Percentiles rank a stretch among this genome's conserved stretches.
phyloP scores from a whole-genome alignment of 2,329 filamentous ascomycete species.

The Phoma sp. region DNA sequence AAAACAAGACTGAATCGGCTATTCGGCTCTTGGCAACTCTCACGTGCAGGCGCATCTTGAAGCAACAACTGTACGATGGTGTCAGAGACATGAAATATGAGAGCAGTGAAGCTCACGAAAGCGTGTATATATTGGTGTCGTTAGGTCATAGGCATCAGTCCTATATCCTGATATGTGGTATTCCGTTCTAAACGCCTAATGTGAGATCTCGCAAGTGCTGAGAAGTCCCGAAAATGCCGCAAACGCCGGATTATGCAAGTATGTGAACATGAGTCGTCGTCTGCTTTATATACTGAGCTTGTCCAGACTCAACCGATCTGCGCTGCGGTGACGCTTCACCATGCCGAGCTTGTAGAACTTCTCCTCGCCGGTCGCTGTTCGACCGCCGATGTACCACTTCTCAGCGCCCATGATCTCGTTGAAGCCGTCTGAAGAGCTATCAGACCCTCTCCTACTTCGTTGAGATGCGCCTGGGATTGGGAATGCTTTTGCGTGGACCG shows the following conservation, averaged over 20 bases:
- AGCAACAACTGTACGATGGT: background rate
- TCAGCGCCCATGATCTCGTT: conserved; percentile 74
- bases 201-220: conserved; percentile 17
- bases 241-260: conserved; percentile 42
- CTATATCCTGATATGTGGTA: conserved; percentile 2
- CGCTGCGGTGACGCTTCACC: conserved; percentile 74
- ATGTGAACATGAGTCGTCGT: conserved; percentile 6
- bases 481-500: conserved; percentile 43
- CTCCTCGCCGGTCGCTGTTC: conserved; percentile 79
- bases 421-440: conserved; percentile 79
- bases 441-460: conserved; percentile 69
- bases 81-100: background rate
- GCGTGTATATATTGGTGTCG: conserved; percentile 18
- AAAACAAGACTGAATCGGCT: conserved; percentile 5
- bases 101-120: conserved; percentile 22
- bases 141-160: conserved; percentile 3
- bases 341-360: conserved; percentile 83
- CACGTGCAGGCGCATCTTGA: conserved; percentile 15
- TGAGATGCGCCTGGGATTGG: conserved; percentile 45
- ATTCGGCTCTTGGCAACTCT: conserved; percentile 16
- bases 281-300: conserved; percentile 71
- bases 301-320: conserved; percentile 77
- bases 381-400: conserved; percentile 82
- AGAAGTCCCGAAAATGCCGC: conserved; percentile 21
- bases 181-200: conserved; percentile 22